Conservation (phyloP, 1,284 basidiomycete genomes). For the Boletus mariae region DNA sequence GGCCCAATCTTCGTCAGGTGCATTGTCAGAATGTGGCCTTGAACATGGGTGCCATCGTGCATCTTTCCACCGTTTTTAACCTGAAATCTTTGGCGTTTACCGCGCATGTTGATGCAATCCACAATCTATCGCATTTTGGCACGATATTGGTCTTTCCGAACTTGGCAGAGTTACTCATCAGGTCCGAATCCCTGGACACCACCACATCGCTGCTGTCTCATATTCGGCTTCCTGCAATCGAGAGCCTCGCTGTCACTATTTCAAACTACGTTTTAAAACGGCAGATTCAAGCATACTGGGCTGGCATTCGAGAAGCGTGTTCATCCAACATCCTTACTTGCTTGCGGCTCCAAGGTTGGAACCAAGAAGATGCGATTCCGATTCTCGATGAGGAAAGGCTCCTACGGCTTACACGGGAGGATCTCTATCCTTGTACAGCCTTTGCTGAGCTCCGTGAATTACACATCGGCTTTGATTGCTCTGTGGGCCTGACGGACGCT, state of each 20-base stretch:
- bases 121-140: not conserved
- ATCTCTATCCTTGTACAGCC: not conserved
- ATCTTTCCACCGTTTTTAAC: not conserved
- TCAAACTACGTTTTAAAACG: not conserved
- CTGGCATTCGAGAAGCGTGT: not conserved
- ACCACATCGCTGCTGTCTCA: not conserved
- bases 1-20: not conserved
- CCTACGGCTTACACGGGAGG: not conserved
- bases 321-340: not conserved
- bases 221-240: not conserved
- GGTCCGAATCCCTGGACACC: not conserved
- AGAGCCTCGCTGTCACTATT: not conserved
- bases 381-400: not conserved
- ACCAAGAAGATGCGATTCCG: too few species aligned
- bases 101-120: not conserved
- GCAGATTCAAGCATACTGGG: not conserved
- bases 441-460: not conserved
- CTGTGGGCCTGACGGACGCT: not conserved
- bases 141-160: not conserved
- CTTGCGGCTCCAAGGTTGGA: not conserved
- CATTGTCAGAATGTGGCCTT: not conserved
- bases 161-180: not conserved
- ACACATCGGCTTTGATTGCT: not conserved
- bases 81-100: not conserved
- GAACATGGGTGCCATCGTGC: not conserved